These are phyloP conservation scores for Phytophthora sansomeana DNA, from an alignment of 352 stramenopile genomes.

Conservation along the genomic window DNA sequence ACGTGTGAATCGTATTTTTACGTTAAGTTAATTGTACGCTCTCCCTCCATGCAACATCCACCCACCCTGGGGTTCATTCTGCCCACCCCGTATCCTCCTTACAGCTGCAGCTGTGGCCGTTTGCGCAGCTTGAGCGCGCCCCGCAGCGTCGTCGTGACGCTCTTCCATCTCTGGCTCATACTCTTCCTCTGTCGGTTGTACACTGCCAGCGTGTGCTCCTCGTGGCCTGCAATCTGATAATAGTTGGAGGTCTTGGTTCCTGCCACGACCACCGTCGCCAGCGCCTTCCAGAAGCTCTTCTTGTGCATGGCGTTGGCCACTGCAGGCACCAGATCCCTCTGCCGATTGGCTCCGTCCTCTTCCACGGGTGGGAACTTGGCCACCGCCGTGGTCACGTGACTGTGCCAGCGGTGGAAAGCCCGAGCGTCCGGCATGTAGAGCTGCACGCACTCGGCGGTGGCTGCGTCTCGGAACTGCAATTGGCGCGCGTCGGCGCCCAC, in stretches of 20 bases:
- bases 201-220: slow-evolving; percentile 10
- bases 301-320: slow-evolving; percentile 24
- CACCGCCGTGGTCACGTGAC: slow-evolving; percentile 28
- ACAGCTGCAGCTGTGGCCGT: slow-evolving; percentile 18
- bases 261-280: slow-evolving; percentile 12
- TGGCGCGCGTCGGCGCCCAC: slow-evolving; percentile 20
- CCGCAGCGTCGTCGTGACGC: slow-evolving; percentile 20
- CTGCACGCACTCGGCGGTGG: slow-evolving; percentile 15
- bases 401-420: slow-evolving; percentile 35
- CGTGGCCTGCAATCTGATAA: not conserved
- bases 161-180: slow-evolving; percentile 29
- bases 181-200: slow-evolving; percentile 20
- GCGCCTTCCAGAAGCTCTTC: slow-evolving; percentile 31
- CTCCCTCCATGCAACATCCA: slow-evolving; percentile 20
- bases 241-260: slow-evolving; percentile 13
- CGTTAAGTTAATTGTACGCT: slow-evolving; percentile 34
- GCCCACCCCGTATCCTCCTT: slow-evolving; percentile 4
- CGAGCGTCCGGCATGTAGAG: slow-evolving; percentile 37
- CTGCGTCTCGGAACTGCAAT: slow-evolving; percentile 30
- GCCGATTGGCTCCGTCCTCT: slow-evolving; percentile 9
- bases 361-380: slow-evolving; percentile 12
- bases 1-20: slow-evolving; percentile 14
- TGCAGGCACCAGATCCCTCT: slow-evolving; percentile 4
- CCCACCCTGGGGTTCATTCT: slow-evolving; percentile 12
- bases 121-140: slow-evolving; percentile 15